Conservation (phyloP, 768 basidiomycete species). For the Phaeolepiota aurea region DNA sequence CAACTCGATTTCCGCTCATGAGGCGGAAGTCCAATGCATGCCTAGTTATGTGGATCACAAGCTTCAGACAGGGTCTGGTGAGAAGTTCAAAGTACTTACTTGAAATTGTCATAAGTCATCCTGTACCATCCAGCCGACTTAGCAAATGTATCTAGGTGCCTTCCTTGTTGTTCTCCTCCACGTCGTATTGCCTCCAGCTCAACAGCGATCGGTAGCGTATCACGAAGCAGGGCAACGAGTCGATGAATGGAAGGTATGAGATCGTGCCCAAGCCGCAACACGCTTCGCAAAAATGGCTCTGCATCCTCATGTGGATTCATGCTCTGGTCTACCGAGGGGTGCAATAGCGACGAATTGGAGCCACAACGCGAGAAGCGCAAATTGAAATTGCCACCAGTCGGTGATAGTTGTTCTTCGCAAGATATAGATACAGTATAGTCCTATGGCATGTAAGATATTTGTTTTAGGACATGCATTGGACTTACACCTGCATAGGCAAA, state of each 20-base stretch:
- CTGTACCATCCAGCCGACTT: slow-evolving; percentile 83
- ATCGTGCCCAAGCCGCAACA: slow-evolving; percentile 60
- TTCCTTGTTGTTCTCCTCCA: slow-evolving; percentile 21
- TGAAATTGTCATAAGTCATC: slow-evolving; percentile 58
- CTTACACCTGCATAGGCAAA: slow-evolving; percentile 67
- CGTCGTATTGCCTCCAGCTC: slow-evolving; percentile 53
- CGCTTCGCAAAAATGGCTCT: slow-evolving; percentile 64
- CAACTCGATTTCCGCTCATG: slow-evolving; percentile 56
- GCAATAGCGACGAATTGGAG: slow-evolving; percentile 14
- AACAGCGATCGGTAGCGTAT: slow-evolving; percentile 70
- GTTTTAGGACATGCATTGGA: not conserved
- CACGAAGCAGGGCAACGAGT: slow-evolving; percentile 60
- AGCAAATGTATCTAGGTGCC: slow-evolving; percentile 55
- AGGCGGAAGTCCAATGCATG: slow-evolving; percentile 78
- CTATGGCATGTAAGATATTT: slow-evolving; percentile 21
- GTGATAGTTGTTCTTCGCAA: slow-evolving; percentile 68
- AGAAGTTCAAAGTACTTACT: slow-evolving; percentile 29
- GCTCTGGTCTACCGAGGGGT: slow-evolving; percentile 13
- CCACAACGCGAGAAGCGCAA: slow-evolving; percentile 58
- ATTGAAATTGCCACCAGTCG: slow-evolving; percentile 62
- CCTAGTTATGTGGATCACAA: no score
- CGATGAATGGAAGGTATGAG: slow-evolving; percentile 58
- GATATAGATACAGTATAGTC: slow-evolving; percentile 74
- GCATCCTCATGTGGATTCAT: slow-evolving; percentile 77
- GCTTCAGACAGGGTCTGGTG: no score